Conservation (phyloP, 1,284 basidiomycete species). For the Sporisorium exsertum region DNA sequence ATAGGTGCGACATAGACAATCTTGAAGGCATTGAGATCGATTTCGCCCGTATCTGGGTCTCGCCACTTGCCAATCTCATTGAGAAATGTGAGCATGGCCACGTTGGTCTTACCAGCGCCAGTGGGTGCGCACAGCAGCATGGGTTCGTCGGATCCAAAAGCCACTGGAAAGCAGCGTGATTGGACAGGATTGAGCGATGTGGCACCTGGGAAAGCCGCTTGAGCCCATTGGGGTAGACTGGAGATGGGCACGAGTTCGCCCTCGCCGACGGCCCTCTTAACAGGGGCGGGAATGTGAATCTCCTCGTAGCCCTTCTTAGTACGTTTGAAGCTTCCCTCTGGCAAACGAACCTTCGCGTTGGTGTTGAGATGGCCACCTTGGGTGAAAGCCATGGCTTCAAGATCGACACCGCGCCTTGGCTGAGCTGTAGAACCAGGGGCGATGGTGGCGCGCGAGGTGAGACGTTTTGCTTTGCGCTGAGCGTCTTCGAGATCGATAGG, state of each 20-base stretch:
- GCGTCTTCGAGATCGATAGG: conserved; percentile 81
- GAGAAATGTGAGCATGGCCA: conserved; percentile 81
- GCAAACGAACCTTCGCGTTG: conserved; percentile 97
- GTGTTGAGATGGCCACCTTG: conserved; percentile 98
- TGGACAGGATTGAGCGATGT: conserved; percentile 89
- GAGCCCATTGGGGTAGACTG: conserved; percentile 85
- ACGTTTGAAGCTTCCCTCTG: conserved; percentile 97
- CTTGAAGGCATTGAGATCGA: conserved; percentile 93
- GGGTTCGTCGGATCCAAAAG: conserved; percentile 90
- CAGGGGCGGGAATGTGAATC: conserved; percentile 95
- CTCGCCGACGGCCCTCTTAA: conserved; percentile 76
- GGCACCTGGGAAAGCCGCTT: conserved; percentile 71
- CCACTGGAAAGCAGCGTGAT: conserved; percentile 78
- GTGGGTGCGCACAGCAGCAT: conserved; percentile 97
- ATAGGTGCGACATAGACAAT: conserved; percentile 98
- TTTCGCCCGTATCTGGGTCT: conserved; percentile 82
- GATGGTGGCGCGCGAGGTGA: conserved; percentile 88
- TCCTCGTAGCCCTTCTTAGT: conserved; percentile 97
- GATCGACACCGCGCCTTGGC: conserved; percentile 86
- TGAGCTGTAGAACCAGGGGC: conserved; percentile 84
- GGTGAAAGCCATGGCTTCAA: conserved; percentile 93
- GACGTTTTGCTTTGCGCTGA: conserved; percentile 68
- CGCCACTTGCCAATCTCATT: conserved; percentile 66
- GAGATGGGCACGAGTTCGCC: conserved; percentile 81
- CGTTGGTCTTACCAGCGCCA: conserved; percentile 99